A percentile compares a stretch with the other conserved stretches of the same genome.
phyloP scores from a whole-genome alignment of 2,329 filamentous ascomycete species.

The Venturiaceae sp. region DNA sequence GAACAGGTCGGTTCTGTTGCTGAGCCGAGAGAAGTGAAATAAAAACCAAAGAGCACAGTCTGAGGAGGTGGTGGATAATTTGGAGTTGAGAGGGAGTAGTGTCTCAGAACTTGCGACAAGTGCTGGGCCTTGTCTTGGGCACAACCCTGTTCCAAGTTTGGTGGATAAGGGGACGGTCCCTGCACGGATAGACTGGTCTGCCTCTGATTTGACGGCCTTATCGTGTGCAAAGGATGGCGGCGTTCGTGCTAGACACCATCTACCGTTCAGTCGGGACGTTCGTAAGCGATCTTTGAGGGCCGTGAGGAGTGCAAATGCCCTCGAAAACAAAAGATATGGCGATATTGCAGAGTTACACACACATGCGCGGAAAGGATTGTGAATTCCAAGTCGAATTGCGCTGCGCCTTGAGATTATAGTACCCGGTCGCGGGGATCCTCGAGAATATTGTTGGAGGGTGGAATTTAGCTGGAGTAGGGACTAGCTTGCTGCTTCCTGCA shows the following conservation, averaged over 20 bases:
- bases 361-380: too few species aligned
- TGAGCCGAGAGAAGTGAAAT: neutral
- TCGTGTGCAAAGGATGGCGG: neutral
- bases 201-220: neutral
- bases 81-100: neutral
- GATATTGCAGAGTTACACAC: too few species aligned
- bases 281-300: neutral
- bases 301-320: too few species aligned
- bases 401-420: too few species aligned
- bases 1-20: neutral
- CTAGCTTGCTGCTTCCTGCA: too few species aligned
- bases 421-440: too few species aligned
- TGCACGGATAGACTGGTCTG: neutral
- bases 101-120: neutral
- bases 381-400: too few species aligned
- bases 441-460: too few species aligned
- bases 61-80: conserved; percentile 4
- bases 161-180: neutral
- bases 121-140: neutral
- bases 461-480: too few species aligned
- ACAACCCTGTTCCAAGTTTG: conserved; percentile 2
- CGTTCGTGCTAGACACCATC: neutral
- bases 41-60: neutral
- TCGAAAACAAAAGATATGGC: too few species aligned
- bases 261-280: neutral